Conservation (phyloP, 2,329 filamentous ascomycete species). For the Emergomyces pasteurianus region DNA sequence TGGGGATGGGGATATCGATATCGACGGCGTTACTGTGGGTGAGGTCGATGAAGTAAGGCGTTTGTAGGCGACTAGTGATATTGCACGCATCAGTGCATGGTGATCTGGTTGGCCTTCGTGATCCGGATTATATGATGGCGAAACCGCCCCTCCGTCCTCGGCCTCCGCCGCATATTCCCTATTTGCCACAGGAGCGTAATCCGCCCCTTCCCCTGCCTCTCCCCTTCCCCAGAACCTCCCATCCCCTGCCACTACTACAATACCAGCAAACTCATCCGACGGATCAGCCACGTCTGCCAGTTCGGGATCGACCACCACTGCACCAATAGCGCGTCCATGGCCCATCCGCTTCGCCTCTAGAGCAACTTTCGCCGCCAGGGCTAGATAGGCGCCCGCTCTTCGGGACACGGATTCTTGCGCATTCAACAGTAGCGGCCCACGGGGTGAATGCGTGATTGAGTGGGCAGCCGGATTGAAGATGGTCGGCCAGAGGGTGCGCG, state of each 20-base stretch:
- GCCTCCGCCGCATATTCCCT: background rate
- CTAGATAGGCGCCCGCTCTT: conserved; percentile 27
- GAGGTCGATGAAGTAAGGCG: conserved; percentile 20
- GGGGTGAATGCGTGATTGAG: conserved; percentile 31
- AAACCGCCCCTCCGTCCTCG: background rate
- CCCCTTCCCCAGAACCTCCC: conserved; percentile 22
- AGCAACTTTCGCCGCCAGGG: conserved; percentile 28
- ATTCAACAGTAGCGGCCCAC: conserved; percentile 25
- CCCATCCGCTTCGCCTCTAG: conserved; percentile 25
- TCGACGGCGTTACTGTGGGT: background rate
- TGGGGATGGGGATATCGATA: background rate
- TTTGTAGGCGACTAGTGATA: conserved; percentile 31
- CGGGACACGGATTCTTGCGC: conserved; percentile 25
- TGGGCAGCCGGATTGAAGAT: conserved; percentile 35
- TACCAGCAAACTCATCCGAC: conserved; percentile 25
- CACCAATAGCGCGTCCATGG: conserved; percentile 30
- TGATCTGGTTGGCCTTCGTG: conserved; percentile 32
- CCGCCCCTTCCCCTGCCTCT: background rate
- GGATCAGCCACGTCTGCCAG: conserved; percentile 18
- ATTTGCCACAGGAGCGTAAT: too few species aligned
- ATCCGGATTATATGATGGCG: conserved; percentile 19
- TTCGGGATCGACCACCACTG: conserved; percentile 34
- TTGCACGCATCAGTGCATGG: conserved; percentile 36
- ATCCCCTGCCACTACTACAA: conserved; percentile 35
- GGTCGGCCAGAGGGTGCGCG: conserved; percentile 31